Conservation (phyloP, 371 early-diverging fungal species). For the Mucor plumbeus region DNA sequence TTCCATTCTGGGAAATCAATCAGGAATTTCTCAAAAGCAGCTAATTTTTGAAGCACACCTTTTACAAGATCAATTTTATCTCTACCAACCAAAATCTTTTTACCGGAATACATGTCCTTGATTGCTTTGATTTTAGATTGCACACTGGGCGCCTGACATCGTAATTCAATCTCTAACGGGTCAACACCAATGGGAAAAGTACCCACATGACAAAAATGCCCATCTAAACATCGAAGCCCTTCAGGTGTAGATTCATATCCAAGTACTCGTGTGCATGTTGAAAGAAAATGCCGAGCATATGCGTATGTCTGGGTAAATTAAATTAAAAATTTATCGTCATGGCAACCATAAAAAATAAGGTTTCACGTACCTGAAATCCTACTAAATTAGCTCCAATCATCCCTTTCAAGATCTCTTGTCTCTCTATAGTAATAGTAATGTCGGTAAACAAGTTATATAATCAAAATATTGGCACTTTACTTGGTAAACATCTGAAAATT, state of each 20-base stretch:
- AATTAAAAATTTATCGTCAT: background rate
- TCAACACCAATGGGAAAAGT: constrained; percentile 99
- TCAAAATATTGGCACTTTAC: constrained; percentile 46
- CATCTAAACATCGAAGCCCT: constrained; percentile 75
- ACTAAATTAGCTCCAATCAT: constrained; percentile 90
- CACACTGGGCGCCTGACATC: constrained; percentile 54
- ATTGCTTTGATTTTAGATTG: constrained; percentile 76
- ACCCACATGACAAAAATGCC: constrained; percentile 79
- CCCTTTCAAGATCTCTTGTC: constrained; percentile 91
- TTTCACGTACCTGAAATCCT: constrained; percentile 82
- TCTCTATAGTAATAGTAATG: constrained; percentile 50
- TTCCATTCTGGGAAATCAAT: constrained; percentile 89
- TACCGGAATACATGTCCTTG: constrained; percentile 87
- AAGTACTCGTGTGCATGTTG: constrained; percentile 90
- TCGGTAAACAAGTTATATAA: background rate
- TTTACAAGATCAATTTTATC: constrained; percentile 99
- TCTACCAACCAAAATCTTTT: constrained; percentile 95
- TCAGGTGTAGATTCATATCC: constrained; percentile 86
- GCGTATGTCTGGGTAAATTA: constrained; percentile 78
- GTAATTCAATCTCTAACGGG: constrained; percentile 52
- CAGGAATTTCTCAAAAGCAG: constrained; percentile 94
- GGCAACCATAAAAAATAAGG: background rate
- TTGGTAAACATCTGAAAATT: constrained; percentile 91
- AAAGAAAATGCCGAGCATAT: constrained; percentile 95
- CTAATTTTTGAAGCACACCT: constrained; percentile 96